These are phyloP conservation scores for Alloteropsis angusta DNA, from an alignment of 202 grass and related monocot species.

Conservation along the genomic window DNA sequence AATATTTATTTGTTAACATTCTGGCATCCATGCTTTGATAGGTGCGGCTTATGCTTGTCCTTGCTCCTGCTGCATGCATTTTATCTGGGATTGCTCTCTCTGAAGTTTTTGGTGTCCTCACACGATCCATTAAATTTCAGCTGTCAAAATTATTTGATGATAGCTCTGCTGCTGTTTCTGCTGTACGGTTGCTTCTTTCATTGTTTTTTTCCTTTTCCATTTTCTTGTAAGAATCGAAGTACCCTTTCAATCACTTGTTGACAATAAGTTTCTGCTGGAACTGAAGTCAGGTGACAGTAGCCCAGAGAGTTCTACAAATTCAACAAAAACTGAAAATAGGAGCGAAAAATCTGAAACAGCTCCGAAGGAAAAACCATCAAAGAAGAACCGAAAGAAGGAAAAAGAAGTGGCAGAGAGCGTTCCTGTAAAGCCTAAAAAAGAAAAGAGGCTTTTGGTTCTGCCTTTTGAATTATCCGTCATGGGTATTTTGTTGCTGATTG, in stretches of 20 bases:
- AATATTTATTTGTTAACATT: constrained; percentile 12
- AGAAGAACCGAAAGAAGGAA: constrained; percentile 89
- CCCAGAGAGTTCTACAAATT: constrained; percentile 39
- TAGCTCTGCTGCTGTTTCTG: constrained; percentile 38
- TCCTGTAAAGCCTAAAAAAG: constrained; percentile 44
- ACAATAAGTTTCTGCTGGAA: constrained; percentile 25
- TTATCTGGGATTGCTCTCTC: constrained; percentile 96
- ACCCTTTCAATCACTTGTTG: constrained; percentile 24
- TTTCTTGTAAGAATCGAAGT: neutral
- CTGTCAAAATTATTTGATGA: constrained; percentile 58
- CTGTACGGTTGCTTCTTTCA: constrained; percentile 36
- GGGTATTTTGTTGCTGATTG: constrained; percentile 64
- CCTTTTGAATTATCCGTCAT: constrained; percentile 78
- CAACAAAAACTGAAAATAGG: constrained; percentile 38
- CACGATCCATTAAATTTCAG: constrained; percentile 83
- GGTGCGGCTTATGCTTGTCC: constrained; percentile 99
- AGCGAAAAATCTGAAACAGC: constrained; percentile 54
- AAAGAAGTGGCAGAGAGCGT: constrained; percentile 49
- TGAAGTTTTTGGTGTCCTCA: constrained; percentile 74
- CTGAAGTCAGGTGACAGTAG: constrained; percentile 54
- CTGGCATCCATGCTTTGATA: constrained; percentile 21
- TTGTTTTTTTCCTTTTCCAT: neutral
- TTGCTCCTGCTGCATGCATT: constrained; percentile 98
- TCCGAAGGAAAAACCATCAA: constrained; percentile 74
- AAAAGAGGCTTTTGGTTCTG: constrained; percentile 66